Evolutionary conservation across 768 basidiomycete genomes (phyloP).

Genomic region (Russula lepida): DNA sequence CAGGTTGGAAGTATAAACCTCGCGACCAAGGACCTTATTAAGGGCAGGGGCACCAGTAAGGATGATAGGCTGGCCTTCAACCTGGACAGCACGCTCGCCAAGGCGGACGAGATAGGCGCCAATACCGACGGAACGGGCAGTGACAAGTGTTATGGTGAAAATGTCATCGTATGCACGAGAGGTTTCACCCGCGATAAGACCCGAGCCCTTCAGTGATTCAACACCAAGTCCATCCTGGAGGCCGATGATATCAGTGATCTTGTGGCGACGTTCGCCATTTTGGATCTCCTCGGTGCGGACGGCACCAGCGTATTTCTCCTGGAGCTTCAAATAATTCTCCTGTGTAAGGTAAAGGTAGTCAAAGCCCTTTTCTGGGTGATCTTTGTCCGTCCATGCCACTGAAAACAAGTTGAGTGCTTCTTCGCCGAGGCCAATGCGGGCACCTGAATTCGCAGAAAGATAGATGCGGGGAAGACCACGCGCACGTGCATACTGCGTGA

Average conservation of each 20-base stretch:
- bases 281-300: conserved; percentile 80
- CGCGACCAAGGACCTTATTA: conserved; percentile 97
- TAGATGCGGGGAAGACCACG: conserved; percentile 91
- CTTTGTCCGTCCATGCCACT: conserved; percentile 79
- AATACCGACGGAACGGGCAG: conserved; percentile 97
- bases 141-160: conserved; percentile 98
- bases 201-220: conserved; percentile 91
- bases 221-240: conserved; percentile 97
- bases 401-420: conserved; percentile 84
- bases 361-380: conserved; percentile 88
- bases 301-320: conserved; percentile 72
- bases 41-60: conserved; percentile 93
- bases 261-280: conserved; percentile 80
- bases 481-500: conserved; percentile 85
- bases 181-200: conserved; percentile 97
- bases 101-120: conserved; percentile 98
- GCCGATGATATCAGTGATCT: conserved; percentile 94
- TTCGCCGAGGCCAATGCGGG: conserved; percentile 92
- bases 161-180: conserved; percentile 99
- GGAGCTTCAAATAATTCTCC: conserved; percentile 81
- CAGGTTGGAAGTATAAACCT: conserved; percentile 97
- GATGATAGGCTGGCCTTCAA: conserved; percentile 99
- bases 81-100: conserved; percentile 95
- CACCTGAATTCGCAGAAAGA: conserved; percentile 97
- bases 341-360: conserved; percentile 93